Evolutionary conservation across 345 rosid genomes (phyloP), one percentile per base, ranked within the genome.

Genomic region (Iberis pinnata): DNA sequence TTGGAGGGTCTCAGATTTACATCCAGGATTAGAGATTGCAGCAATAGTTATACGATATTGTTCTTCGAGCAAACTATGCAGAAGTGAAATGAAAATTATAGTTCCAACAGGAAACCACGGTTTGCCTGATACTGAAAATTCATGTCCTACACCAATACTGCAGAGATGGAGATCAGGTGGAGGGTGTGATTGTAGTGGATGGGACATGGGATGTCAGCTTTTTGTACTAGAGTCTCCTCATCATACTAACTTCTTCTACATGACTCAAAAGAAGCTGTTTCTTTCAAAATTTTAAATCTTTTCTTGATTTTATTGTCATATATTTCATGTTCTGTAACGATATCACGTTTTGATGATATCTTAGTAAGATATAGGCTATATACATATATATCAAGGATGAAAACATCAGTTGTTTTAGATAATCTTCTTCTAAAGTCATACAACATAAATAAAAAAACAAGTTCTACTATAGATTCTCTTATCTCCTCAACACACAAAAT

Each of bases 201-300:
- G 99, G 99, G 99, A 93, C 76, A 88, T 88, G 95, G 90, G 76
- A 1, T 93, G 99, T 53, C 81, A 94, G 12, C 90, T 93, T 25
- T 67, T 76, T 12, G 82, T 88, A 47, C 53, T 93, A 5, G 84
- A 79, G 69, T 75, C 76, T 59, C 71, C 86, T 9, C 48, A 49
- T 45, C 76, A 74, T 36, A 49, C 67, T 55, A 71, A 76, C n/a
- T n/a, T n/a, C n/a, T n/a, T n/a, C n/a, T n/a, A n/a, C n/a, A n/a
- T 22, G 25, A 22, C 25, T 22, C 25, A 22, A 22, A n/a, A 6
- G 25, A 22, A 22, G 25, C 6, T 6, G 25, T 22, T 22, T 22
- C 25, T 22, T 22, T 22, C 25, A 22, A 8, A 9, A 3, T 9
- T 32, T 2, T 32, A 27, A 5, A 27, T 6, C 9, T 27, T 5